Conservation (phyloP, 1,139 yeast genomes). For the Suhomyces terraborum region DNA sequence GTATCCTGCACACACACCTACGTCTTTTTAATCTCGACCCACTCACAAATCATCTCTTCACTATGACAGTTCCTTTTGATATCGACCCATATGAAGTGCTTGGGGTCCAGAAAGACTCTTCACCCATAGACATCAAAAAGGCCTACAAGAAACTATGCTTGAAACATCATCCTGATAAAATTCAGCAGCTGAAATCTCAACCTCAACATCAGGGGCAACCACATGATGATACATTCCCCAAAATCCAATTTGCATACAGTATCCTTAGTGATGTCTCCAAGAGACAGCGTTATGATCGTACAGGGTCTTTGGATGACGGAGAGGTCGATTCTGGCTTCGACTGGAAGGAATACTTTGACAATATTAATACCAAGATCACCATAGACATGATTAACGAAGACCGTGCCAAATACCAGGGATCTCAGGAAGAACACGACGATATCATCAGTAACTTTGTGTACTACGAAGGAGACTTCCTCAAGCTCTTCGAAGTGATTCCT, state of each 20-base stretch:
- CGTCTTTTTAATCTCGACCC: not conserved
- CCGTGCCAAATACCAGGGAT: conserved; percentile 59
- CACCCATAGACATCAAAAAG: conserved; percentile 62
- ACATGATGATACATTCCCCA: conserved; percentile 55
- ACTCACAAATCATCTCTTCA: not conserved
- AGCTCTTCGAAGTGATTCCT: conserved; percentile 71
- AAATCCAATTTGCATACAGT: conserved; percentile 74
- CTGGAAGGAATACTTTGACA: conserved; percentile 69
- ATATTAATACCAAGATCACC: conserved; percentile 62
- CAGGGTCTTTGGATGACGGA: conserved; percentile 62
- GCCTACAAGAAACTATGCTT: conserved; percentile 74
- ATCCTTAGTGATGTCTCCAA: conserved; percentile 61
- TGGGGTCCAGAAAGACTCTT: conserved; percentile 41
- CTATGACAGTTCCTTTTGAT: conserved; percentile 28
- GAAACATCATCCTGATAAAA: conserved; percentile 78
- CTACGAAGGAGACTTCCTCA: conserved; percentile 69
- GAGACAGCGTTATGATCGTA: conserved; percentile 61
- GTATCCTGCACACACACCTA: not conserved
- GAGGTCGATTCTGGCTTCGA: conserved; percentile 46
- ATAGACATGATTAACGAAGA: conserved; percentile 77
- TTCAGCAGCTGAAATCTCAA: conserved; percentile 48
- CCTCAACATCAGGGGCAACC: conserved; percentile 18
- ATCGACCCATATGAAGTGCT: conserved; percentile 69
- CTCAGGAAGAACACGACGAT: conserved; percentile 69
- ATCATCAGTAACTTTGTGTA: conserved; percentile 58